Evolutionary conservation across 2,329 filamentous ascomycete species (phyloP).

Genomic region (Scleromitrula shiraiana): DNA sequence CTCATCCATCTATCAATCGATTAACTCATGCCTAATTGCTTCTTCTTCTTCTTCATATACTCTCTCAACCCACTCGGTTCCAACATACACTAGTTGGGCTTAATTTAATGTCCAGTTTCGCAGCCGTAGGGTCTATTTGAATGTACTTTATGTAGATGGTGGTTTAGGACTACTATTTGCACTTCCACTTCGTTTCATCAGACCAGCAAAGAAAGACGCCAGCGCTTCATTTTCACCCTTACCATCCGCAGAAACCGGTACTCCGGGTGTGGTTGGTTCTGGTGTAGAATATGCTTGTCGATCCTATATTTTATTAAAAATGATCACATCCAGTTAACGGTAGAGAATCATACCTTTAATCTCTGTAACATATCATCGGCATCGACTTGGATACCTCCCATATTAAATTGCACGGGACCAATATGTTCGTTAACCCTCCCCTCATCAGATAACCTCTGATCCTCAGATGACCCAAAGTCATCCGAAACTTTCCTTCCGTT

Average conservation of each 20-base stretch:
- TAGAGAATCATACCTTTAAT: constrained; percentile 56
- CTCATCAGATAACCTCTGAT: constrained; percentile 19
- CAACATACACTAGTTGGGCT: too few species aligned
- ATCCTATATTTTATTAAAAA: constrained; percentile 21
- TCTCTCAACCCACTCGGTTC: too few species aligned
- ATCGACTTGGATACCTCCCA: constrained; percentile 94
- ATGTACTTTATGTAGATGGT: constrained; percentile 17
- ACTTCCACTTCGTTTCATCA: constrained; percentile 44
- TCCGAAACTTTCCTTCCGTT: constrained; percentile 18
- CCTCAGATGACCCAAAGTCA: constrained; percentile 17
- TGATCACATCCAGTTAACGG: background rate
- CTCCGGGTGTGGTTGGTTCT: constrained; percentile 26
- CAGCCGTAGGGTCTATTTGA: too few species aligned
- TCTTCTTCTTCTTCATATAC: too few species aligned
- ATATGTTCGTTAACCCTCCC: constrained; percentile 58
- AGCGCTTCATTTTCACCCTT: constrained; percentile 52
- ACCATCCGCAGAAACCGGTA: constrained; percentile 28
- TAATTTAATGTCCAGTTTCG: too few species aligned
- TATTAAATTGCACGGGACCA: constrained; percentile 93
- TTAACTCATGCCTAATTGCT: too few species aligned
- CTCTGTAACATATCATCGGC: constrained; percentile 87
- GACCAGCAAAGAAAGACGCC: constrained; percentile 50
- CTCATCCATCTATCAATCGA: background rate
- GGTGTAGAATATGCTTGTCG: constrained; percentile 29
- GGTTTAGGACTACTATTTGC: constrained; percentile 27